Evolutionary conservation across 768 basidiomycete genomes (phyloP).

Genomic region (Lepiota venenata): DNA sequence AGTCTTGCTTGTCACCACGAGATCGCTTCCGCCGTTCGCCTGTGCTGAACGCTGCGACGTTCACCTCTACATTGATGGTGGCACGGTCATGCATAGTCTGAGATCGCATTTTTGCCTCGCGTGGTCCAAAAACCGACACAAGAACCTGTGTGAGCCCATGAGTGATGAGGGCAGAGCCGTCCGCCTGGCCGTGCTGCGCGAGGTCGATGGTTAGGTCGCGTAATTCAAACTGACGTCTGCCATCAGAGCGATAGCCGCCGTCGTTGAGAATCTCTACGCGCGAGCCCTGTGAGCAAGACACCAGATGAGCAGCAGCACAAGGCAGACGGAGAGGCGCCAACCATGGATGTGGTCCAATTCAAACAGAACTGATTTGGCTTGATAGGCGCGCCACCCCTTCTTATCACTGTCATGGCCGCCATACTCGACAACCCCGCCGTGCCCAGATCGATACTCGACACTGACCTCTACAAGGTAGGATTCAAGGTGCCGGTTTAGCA

Average conservation of each 20-base stretch:
- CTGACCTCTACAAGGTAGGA: slow-evolving; percentile 88
- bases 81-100: slow-evolving; percentile 86
- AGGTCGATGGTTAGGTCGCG: slow-evolving; percentile 80
- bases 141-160: slow-evolving; percentile 91
- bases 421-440: slow-evolving; percentile 24
- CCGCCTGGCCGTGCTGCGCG: slow-evolving; percentile 68
- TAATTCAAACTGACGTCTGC: slow-evolving; percentile 88
- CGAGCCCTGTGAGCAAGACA: slow-evolving; percentile 32
- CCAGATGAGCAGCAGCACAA: slow-evolving; percentile 3
- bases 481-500: not conserved
- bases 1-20: slow-evolving; percentile 82
- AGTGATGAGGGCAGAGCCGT: slow-evolving; percentile 79
- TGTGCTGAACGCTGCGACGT: slow-evolving; percentile 83
- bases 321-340: not conserved
- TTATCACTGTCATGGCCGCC: slow-evolving; percentile 33
- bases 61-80: slow-evolving; percentile 85
- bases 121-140: slow-evolving; percentile 87
- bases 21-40: slow-evolving; percentile 74
- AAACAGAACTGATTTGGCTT: not conserved
- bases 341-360: not conserved
- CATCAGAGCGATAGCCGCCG: slow-evolving; percentile 88
- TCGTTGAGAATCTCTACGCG: slow-evolving; percentile 78
- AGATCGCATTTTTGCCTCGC: slow-evolving; percentile 81
- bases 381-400: slow-evolving; percentile 9
- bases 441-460: slow-evolving; percentile 75